phyloP scores from a whole-genome alignment of 2,329 filamentous ascomycete genomes.

The Cadophora sp. region DNA sequence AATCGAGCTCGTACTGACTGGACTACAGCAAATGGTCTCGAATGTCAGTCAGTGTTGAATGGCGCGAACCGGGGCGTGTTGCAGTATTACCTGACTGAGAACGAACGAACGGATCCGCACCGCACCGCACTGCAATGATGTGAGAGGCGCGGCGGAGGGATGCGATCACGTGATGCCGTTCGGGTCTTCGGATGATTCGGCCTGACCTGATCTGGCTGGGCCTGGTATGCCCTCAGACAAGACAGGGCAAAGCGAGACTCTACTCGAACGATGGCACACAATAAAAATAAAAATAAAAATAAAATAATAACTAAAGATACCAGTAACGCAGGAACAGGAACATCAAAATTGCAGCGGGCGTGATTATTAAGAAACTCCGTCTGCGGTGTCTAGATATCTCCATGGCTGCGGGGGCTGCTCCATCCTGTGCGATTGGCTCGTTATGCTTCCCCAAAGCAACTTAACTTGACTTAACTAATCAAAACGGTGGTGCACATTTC shows the following conservation, averaged over 20 bases:
- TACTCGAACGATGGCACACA: no score
- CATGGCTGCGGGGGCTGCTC: background rate
- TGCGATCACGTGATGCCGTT: background rate
- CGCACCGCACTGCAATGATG: no score
- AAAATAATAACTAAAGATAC: no score
- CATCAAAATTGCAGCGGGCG: background rate
- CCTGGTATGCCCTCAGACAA: background rate
- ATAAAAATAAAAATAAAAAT: no score
- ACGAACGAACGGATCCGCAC: no score
- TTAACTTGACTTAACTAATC: background rate
- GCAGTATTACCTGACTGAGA: background rate
- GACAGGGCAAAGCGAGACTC: background rate
- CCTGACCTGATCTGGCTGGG: no score
- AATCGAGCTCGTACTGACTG: background rate
- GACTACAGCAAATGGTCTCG: background rate
- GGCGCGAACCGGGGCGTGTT: background rate
- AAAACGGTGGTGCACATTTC: background rate
- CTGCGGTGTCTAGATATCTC: background rate
- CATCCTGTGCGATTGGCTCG: background rate
- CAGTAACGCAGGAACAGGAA: conserved; percentile 6
- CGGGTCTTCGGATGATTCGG: background rate
- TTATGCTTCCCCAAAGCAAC: background rate
- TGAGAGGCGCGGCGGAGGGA: background rate
- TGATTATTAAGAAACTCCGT: conserved; percentile 3
- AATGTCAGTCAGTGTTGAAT: background rate